Conservation (phyloP, 768 basidiomycete species). For the Hygrocybe punicea region DNA sequence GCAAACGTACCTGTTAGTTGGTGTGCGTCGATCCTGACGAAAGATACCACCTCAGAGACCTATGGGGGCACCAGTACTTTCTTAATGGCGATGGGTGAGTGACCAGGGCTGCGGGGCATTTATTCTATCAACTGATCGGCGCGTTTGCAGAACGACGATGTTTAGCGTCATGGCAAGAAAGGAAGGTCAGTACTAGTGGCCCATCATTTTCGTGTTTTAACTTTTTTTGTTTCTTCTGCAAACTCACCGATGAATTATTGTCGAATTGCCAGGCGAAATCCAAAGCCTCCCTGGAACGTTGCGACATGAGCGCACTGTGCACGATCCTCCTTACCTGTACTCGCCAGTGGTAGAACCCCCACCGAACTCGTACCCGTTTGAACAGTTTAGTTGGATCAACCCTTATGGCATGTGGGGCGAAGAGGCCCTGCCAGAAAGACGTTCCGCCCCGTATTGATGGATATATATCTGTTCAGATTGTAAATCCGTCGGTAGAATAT, state of each 20-base stretch:
- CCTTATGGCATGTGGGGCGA: slow-evolving; percentile 24
- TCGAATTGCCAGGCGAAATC: no score
- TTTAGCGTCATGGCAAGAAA: not conserved
- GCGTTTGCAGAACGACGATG: not conserved
- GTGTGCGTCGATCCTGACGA: slow-evolving; percentile 15
- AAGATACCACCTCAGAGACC: slow-evolving; percentile 18
- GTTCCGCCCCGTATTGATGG: no score
- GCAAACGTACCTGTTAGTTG: no score
- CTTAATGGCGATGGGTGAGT: slow-evolving; percentile 17
- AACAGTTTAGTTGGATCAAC: slow-evolving; percentile 30
- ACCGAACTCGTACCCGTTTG: slow-evolving; percentile 14
- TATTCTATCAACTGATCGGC: no score
- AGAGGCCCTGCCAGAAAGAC: no score
- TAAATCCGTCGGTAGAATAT: no score
- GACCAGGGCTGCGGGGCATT: not conserved
- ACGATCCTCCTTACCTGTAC: not conserved
- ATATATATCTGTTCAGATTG: no score
- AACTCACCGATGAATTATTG: no score
- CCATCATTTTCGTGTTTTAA: no score
- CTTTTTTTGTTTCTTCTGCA: no score
- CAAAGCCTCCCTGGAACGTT: no score
- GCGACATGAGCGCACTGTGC: no score
- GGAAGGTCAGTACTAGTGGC: not conserved
- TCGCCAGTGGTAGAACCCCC: not conserved
- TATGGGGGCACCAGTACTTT: slow-evolving; percentile 26